Evolutionary conservation across 352 stramenopile species (phyloP), one percentile per base, ranked within the genome.

Genomic region (Aphanomyces cochlioides): DNA sequence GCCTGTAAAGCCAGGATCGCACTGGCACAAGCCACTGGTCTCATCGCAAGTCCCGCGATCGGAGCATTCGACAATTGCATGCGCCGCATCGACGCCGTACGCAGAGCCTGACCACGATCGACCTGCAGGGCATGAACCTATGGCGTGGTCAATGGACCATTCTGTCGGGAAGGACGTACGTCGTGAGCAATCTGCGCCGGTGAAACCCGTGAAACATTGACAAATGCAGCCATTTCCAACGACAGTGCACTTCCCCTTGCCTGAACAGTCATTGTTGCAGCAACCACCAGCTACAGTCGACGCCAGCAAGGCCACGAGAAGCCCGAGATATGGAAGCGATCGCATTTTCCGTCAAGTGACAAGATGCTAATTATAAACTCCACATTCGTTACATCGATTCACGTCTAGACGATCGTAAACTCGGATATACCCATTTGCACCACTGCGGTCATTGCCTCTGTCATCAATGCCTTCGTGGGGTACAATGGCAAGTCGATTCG

Each of bases 361-460:
- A 28, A 28, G 28, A 28, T 28, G 28, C 28, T 28, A 28, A 28
- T 28, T 28, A 28, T 28, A 28, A 28, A 28, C 28, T 28, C 28
- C 28, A 28, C 28, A 2, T 28, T 28, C 28, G 28, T 28, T 28
- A 28, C 28, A 28, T 28, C 28, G 43, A 50, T n/a, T n/a, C 10
- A 50, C 10, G 43, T n/a, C 43, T 50, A 50, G 43, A 60, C 54
- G 28, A 67, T n/a, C 17, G 59, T 90, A 76, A 99, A 98, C 70
- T 97, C 96, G 28, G 92, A 98, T 65, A 93, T 83, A 68, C 98
- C 94, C 95, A 99, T 98, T 47, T 96, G 91, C 19, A 99, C 91
- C 17, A 97, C 89, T 56, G 97, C 83, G 60, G 90, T 97, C 3
- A 99, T 81, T 39, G 97, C 97, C 67, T 97, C 84, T 66, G 98